These are phyloP conservation scores for Pulveroboletus sp. DNA, from an alignment of 768 basidiomycete species.

Conservation along the genomic window DNA sequence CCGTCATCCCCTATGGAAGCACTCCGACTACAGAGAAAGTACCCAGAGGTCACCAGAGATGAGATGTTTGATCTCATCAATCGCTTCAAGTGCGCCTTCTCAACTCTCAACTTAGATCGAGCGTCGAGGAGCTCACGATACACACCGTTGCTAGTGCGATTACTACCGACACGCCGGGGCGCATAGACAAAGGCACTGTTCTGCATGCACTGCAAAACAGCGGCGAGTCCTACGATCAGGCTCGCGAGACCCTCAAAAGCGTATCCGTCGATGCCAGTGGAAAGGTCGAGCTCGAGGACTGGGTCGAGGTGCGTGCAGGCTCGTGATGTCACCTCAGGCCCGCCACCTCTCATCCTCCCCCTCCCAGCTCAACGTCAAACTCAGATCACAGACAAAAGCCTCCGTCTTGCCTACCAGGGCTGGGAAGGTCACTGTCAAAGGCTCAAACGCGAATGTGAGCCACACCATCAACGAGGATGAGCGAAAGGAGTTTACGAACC, in stretches of 20 bases:
- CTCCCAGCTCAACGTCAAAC: slow-evolving; percentile 73
- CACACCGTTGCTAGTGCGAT: slow-evolving; percentile 48
- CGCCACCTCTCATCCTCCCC: slow-evolving; percentile 9
- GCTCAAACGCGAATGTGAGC: slow-evolving; percentile 91
- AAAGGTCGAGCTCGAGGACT: slow-evolving; percentile 95
- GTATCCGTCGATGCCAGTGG: slow-evolving; percentile 94
- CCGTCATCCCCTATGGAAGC: slow-evolving; percentile 59
- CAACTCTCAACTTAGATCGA: background rate
- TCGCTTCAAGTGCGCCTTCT: slow-evolving; percentile 81
- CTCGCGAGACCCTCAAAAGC: slow-evolving; percentile 84
- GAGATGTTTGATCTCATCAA: slow-evolving; percentile 94
- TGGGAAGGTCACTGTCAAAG: slow-evolving; percentile 91
- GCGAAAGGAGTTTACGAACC: slow-evolving; percentile 91
- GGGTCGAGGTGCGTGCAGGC: slow-evolving; percentile 75
- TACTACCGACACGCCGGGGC: slow-evolving; percentile 73
- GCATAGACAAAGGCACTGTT: slow-evolving; percentile 77
- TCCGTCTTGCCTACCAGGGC: slow-evolving; percentile 56
- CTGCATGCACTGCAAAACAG: slow-evolving; percentile 71
- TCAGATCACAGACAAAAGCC: slow-evolving; percentile 47
- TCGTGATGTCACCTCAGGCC: slow-evolving; percentile 20
- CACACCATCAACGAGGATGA: slow-evolving; percentile 99
- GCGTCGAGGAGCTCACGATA: background rate
- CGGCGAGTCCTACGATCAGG: slow-evolving; percentile 89
- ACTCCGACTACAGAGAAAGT: slow-evolving; percentile 85
- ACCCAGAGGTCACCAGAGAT: slow-evolving; percentile 85